Evolutionary conservation across 2,329 filamentous ascomycete genomes (phyloP).

Genomic region (Waltergamsia citrina): DNA sequence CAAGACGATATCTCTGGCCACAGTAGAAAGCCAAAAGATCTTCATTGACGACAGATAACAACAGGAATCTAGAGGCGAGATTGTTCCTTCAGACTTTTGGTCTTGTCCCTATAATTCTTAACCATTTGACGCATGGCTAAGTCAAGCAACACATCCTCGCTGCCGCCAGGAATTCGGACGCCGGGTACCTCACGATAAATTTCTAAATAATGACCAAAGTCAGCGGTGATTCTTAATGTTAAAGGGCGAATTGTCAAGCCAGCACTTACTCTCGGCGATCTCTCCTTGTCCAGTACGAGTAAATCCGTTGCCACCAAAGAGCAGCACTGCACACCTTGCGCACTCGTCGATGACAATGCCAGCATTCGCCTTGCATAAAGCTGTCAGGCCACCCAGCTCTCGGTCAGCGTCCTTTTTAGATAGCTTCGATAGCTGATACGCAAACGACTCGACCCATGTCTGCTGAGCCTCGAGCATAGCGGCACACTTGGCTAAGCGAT

Average conservation of each 20-base stretch:
- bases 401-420: conserved; percentile 47
- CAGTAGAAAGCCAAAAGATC: no score
- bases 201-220: conserved; percentile 7
- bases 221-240: not conserved
- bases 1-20: no score
- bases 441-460: conserved; percentile 64
- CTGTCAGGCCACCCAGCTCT: conserved; percentile 62
- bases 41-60: not conserved
- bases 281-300: conserved; percentile 63
- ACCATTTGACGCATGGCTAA: conserved; percentile 11
- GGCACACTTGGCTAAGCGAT: conserved; percentile 62
- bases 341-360: conserved; percentile 66
- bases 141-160: conserved; percentile 13
- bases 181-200: conserved; percentile 19
- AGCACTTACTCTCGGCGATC: conserved; percentile 54
- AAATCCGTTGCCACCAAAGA: conserved; percentile 69
- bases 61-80: not conserved
- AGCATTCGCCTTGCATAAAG: conserved; percentile 61
- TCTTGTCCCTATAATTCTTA: conserved; percentile 8
- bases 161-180: conserved; percentile 10
- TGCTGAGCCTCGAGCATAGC: conserved; percentile 59
- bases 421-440: conserved; percentile 59
- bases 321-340: conserved; percentile 56
- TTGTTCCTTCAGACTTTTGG: not conserved
- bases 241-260: conserved; percentile 3